Percentiles rank a stretch among this genome's conserved stretches.
phyloP scores from a whole-genome alignment of 805 yeast species.

The Barnettozyma sp. region DNA sequence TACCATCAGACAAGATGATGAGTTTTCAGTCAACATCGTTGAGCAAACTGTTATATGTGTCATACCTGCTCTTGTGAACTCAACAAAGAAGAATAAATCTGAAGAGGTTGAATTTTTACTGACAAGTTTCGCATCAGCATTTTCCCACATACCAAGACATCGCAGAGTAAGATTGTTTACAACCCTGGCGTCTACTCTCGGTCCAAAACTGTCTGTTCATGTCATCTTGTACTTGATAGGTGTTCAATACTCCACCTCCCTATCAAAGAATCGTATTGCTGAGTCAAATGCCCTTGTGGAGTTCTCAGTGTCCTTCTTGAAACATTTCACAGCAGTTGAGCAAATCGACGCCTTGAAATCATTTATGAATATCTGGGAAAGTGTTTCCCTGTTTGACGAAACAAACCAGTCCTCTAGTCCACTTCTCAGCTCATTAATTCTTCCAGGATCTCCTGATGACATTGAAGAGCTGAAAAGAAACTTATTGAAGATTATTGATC shows the following conservation, averaged over 20 bases:
- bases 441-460: constrained; percentile 44
- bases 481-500: constrained; percentile 51
- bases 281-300: constrained; percentile 67
- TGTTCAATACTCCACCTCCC: constrained; percentile 58
- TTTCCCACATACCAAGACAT: constrained; percentile 93
- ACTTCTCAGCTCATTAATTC: constrained; percentile 55
- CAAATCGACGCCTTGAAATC: constrained; percentile 51
- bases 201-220: constrained; percentile 59
- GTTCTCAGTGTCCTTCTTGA: constrained; percentile 63
- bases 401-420: constrained; percentile 39
- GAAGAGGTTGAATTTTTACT: constrained; percentile 79
- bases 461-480: constrained; percentile 41
- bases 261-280: constrained; percentile 47
- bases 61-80: constrained; percentile 76
- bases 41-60: constrained; percentile 87
- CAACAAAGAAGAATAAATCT: constrained; percentile 33
- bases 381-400: constrained; percentile 15
- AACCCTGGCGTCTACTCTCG: constrained; percentile 70
- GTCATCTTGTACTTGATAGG: constrained; percentile 73
- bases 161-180: constrained; percentile 83
- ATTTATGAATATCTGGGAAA: constrained; percentile 45
- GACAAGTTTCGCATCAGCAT: constrained; percentile 88
- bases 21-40: constrained; percentile 84
- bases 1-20: constrained; percentile 94
- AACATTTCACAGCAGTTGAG: constrained; percentile 58